Evolutionary conservation across 2,329 filamentous ascomycete species (phyloP), one percentile per base, ranked within the genome.

Genomic region (Verticillium zaregamsianum): DNA sequence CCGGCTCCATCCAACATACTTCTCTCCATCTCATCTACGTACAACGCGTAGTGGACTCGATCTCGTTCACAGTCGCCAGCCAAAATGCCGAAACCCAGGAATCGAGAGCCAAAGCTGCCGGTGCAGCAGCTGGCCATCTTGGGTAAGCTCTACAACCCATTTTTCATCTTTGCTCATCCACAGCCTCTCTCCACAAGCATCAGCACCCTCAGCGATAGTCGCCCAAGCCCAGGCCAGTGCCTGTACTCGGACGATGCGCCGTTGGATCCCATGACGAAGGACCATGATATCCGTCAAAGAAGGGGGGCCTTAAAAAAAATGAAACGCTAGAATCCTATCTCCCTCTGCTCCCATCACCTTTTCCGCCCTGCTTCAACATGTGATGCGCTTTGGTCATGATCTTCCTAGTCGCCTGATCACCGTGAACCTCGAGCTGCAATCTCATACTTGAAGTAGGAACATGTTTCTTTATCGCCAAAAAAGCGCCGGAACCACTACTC

Each of bases 51-150:
- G n/a, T 23, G 20, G 45, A 28, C 45, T 52, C 45, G 20, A 8
- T 12, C 20, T 12, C 45, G 23, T 23, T 35, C 33, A 35, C 33
- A 14, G 4, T 11, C 14, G 25, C n/a, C 58, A 31, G 28, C 60
- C 55, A 64, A 59, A 54, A 62, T 69, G 66, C 15, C 61, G 52
- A 66, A 64, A 59, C 66, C 68, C 61, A 66, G 66, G 63, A 68
- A 64, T 62, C 67, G 66, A 61, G 75, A 73, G 65, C 83, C 86
- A 31, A 90, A 87, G 79, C 82, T 95, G 80, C 91, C 92, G 0
- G 80, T 86, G 52, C 85, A 88, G 82, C 92, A 96, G 78, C 80
- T 96, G 70, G 79, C 87, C 54, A 93, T 96, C 71, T 78, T 96
- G 66, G 88, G 90, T 93, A 82, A 80, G 84, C 71, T 52, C 23